These are phyloP conservation scores for Andrographis paniculata DNA, from an alignment of 305 asterid species.

Conservation along the genomic window DNA sequence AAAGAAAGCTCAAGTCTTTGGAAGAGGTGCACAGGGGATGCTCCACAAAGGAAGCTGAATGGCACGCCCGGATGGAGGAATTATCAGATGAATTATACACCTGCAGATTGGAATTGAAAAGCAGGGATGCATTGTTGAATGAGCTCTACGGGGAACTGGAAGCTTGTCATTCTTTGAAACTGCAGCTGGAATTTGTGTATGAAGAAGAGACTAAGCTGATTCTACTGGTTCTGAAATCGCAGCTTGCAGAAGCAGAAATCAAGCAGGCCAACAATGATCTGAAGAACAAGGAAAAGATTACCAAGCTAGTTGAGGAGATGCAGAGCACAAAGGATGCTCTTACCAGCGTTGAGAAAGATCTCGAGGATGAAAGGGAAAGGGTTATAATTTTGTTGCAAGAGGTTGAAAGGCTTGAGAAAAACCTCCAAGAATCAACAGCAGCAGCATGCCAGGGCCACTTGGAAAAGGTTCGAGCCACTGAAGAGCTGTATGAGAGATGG, in stretches of 20 bases:
- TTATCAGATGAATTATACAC: slow-evolving; percentile 27
- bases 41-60: slow-evolving; percentile 36
- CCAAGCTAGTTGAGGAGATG: slow-evolving; percentile 33
- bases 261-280: slow-evolving; percentile 29
- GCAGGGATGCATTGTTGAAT: slow-evolving; percentile 28
- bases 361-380: slow-evolving; percentile 48
- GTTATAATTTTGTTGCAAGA: slow-evolving; percentile 40
- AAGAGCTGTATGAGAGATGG: slow-evolving; percentile 53
- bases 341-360: slow-evolving; percentile 36
- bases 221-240: slow-evolving; percentile 50
- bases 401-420: slow-evolving; percentile 28
- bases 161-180: slow-evolving; percentile 34
- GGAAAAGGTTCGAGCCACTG: slow-evolving; percentile 49
- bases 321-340: slow-evolving; percentile 41
- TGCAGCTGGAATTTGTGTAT: slow-evolving; percentile 41
- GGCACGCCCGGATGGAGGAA: slow-evolving; percentile 36
- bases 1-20: slow-evolving; percentile 51
- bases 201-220: slow-evolving; percentile 40
- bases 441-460: slow-evolving; percentile 41
- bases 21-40: slow-evolving; percentile 55
- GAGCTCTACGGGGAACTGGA: slow-evolving; percentile 48
- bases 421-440: slow-evolving; percentile 36
- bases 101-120: slow-evolving; percentile 29
- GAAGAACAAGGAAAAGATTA: slow-evolving; percentile 20
- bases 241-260: slow-evolving; percentile 37